A percentile compares a stretch with the other conserved stretches of the same genome.
Evolutionary conservation across 352 stramenopile genomes (phyloP).

Genomic region (Albugo candida): DNA sequence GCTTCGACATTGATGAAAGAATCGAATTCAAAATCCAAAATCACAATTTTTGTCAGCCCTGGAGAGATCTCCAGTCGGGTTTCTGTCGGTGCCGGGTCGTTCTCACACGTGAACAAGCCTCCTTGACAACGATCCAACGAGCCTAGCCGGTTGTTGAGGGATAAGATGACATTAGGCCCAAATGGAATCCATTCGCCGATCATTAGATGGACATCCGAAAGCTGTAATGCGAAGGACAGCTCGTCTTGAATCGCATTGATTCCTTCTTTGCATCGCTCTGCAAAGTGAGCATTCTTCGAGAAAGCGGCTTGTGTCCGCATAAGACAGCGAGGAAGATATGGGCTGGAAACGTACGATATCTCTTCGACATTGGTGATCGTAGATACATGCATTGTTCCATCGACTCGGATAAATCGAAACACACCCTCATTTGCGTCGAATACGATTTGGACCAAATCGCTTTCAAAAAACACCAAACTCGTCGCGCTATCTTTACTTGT

Average conservation of each 20-base stretch:
- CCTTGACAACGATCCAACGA: slow-evolving; percentile 91
- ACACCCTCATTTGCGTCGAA: slow-evolving; percentile 76
- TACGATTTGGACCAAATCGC: slow-evolving; percentile 82
- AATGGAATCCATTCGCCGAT: slow-evolving; percentile 97
- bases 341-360: slow-evolving; percentile 93
- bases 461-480: slow-evolving; percentile 83
- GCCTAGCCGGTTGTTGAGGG: slow-evolving; percentile 92
- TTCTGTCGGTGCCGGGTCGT: slow-evolving; percentile 70
- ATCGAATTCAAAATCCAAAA: slow-evolving; percentile 95
- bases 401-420: slow-evolving; percentile 70
- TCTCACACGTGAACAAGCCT: slow-evolving; percentile 89
- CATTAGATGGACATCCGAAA: slow-evolving; percentile 93
- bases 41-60: slow-evolving; percentile 90
- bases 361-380: slow-evolving; percentile 92
- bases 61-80: slow-evolving; percentile 67
- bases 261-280: slow-evolving; percentile 68
- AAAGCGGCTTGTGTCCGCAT: slow-evolving; percentile 83
- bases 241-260: slow-evolving; percentile 82
- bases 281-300: slow-evolving; percentile 87
- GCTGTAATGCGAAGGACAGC: slow-evolving; percentile 89
- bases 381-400: slow-evolving; percentile 79
- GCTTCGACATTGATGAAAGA: slow-evolving; percentile 97
- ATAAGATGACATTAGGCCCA: slow-evolving; percentile 93
- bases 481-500: slow-evolving; percentile 71
- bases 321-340: slow-evolving; percentile 91